Conservation (phyloP, 495 filamentous ascomycete species). For the Penicillium cosmopolitanum region DNA sequence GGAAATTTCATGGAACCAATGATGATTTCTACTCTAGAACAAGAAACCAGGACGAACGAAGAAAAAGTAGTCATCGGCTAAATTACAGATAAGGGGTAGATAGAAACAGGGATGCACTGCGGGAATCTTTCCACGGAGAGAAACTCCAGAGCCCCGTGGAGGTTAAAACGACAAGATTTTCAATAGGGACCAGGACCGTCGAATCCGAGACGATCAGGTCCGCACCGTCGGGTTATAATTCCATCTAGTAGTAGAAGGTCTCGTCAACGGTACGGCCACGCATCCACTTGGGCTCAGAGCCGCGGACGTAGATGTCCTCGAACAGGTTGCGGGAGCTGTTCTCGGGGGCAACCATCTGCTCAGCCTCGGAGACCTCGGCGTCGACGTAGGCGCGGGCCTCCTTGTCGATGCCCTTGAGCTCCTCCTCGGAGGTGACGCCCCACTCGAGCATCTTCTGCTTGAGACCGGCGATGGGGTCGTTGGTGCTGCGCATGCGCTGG, state of each 20-base stretch:
- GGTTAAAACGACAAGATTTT: conserved; percentile 9
- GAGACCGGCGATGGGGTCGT: conserved; percentile 96
- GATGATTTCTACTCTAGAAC: conserved; percentile 32
- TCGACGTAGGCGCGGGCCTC: conserved; percentile 81
- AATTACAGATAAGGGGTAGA: conserved; percentile 40
- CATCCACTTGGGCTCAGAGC: conserved; percentile 88
- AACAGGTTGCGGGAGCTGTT: conserved; percentile 76
- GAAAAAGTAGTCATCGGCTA: conserved; percentile 38
- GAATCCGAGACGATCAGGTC: neutral
- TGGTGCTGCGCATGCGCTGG: conserved; percentile 97
- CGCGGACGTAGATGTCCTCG: conserved; percentile 96
- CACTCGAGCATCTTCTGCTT: conserved; percentile 98
- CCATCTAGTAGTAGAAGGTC: conserved; percentile 81
- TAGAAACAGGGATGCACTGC: conserved; percentile 26
- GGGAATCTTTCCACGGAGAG: conserved; percentile 8
- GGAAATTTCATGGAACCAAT: conserved; percentile 2
- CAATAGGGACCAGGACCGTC: neutral
- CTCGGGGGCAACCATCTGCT: conserved; percentile 82
- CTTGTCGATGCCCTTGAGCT: conserved; percentile 95
- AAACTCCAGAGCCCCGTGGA: conserved; percentile 8
- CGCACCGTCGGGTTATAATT: conserved; percentile 8
- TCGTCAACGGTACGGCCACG: conserved; percentile 89
- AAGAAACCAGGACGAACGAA: conserved; percentile 21
- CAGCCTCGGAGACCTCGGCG: conserved; percentile 86
- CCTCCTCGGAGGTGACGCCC: conserved; percentile 90